A percentile compares a stretch with the other conserved stretches of the same genome.
These are phyloP conservation scores for Pyronema domesticum DNA, from an alignment of 495 filamentous ascomycete genomes.

Conservation along the genomic window DNA sequence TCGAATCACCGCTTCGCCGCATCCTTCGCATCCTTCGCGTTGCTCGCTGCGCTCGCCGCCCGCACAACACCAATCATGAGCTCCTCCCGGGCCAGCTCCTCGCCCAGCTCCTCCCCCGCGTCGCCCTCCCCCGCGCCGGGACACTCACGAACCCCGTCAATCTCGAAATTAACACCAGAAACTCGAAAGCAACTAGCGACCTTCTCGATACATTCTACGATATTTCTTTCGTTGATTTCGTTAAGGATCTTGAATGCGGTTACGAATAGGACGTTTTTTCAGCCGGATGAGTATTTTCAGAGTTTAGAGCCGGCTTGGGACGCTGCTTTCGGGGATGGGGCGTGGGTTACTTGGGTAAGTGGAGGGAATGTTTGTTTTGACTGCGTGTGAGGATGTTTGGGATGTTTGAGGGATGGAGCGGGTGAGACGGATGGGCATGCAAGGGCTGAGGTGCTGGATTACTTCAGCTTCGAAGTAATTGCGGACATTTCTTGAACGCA, in stretches of 20 bases:
- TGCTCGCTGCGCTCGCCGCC: no score
- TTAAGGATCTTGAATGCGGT: constrained; percentile 78
- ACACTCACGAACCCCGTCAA: no score
- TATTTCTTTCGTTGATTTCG: constrained; percentile 47
- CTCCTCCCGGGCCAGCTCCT: no score
- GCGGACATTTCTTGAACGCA: no score
- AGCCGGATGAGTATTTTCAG: constrained; percentile 98
- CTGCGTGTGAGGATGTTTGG: no score
- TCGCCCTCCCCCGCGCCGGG: no score
- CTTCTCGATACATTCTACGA: constrained; percentile 21
- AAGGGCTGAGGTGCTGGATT: background rate
- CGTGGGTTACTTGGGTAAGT: constrained; percentile 87
- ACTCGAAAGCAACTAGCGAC: background rate
- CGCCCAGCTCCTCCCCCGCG: no score
- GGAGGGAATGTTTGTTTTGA: background rate
- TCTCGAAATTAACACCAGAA: no score
- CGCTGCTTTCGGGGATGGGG: constrained; percentile 68
- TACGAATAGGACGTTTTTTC: constrained; percentile 80
- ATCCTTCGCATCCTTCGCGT: no score
- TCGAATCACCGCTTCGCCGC: no score
- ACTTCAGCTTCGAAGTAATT: background rate
- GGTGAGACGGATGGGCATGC: background rate
- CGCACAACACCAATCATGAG: no score
- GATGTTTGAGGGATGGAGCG: no score
- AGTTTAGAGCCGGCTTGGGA: constrained; percentile 90